Evolutionary conservation across 345 rosid genomes (phyloP), one percentile per base, ranked within the genome.

Genomic region (Xanthoceras sorbifolium): DNA sequence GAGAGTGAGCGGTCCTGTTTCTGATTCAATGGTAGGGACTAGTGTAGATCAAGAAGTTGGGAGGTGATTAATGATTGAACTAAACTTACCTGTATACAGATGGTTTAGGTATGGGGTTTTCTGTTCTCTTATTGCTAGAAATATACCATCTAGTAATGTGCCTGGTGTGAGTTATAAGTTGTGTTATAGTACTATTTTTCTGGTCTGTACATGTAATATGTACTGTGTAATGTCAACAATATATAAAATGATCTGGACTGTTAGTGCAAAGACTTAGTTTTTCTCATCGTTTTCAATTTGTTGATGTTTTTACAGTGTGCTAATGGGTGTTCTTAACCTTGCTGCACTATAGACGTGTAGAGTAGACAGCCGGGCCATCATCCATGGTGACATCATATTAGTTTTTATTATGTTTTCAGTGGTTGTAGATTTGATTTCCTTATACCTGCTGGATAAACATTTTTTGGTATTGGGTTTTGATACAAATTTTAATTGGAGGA

Each of bases 1-100:
- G 52, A 90, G 98, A 79, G 81, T 77, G 17, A 78, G 78, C 69
- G 85, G 81, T 72, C 73, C 81, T 28, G 55, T 34, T 70, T 66
- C 86, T 71, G 84, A 82, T 65, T 23, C 74, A 40, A 70, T 40
- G 75, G 14, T 55, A 66, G 84, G 87, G 34, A 80, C 66, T 82
- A 74, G 77, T 25, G 80, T 75, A 71, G 82, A 78, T 72, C 82
- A 81, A n/a, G 81, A 55, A 64, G 67, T 78, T 17, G 71, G 64
- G 32, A 62, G 78, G 77, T 84, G 83, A 75, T 44, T 77, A 29
- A 31, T 84, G 78, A 60, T 77, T 11, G 76, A 79, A 79, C 69
- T 64, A 76, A 68, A 11, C 28, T 20, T 44, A 20, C 25, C 36
- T 71, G 60, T 38, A 59, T 79, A 65, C 82, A 74, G 69, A 63